These are phyloP conservation scores for Trichosporon inkin DNA, from an alignment of 1,284 basidiomycete genomes.

Conservation along the genomic window DNA sequence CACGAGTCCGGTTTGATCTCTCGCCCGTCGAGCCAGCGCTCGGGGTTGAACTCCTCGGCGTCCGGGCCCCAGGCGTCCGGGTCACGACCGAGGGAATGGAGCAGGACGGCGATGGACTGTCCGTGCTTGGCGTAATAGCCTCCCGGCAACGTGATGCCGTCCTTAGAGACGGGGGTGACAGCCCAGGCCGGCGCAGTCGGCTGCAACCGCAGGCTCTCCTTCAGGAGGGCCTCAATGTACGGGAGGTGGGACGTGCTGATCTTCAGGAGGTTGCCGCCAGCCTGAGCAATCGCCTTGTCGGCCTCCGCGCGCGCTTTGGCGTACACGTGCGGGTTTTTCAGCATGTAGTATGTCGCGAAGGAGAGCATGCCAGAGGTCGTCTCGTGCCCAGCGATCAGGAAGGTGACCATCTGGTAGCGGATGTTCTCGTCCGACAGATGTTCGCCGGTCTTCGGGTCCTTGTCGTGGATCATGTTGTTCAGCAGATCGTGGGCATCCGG, in stretches of 20 bases:
- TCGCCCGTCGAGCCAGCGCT: slow-evolving; percentile 55
- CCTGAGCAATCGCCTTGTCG: slow-evolving; percentile 50
- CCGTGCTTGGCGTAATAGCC: slow-evolving; percentile 51
- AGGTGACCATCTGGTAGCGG: slow-evolving; percentile 55
- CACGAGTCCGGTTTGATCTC: slow-evolving; percentile 47
- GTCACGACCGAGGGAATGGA: slow-evolving; percentile 52
- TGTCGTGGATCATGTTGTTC: slow-evolving; percentile 54
- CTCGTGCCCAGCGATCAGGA: slow-evolving; percentile 59
- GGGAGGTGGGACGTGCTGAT: slow-evolving; percentile 50
- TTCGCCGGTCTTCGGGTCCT: slow-evolving; percentile 55
- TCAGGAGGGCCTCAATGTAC: slow-evolving; percentile 55
- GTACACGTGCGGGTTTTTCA: slow-evolving; percentile 54
- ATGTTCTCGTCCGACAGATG: slow-evolving; percentile 54
- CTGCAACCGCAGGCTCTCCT: slow-evolving; percentile 55
- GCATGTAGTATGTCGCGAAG: slow-evolving; percentile 50
- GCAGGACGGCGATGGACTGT: slow-evolving; percentile 42
- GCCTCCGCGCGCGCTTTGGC: slow-evolving; percentile 58
- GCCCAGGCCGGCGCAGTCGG: slow-evolving; percentile 49
- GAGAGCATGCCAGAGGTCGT: slow-evolving; percentile 52
- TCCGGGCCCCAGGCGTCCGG: slow-evolving; percentile 56
- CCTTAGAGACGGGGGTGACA: slow-evolving; percentile 11
- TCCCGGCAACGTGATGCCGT: slow-evolving; percentile 19
- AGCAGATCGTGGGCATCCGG: slow-evolving; percentile 49
- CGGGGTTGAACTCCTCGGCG: slow-evolving; percentile 48
- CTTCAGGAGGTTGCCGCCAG: slow-evolving; percentile 20